phyloP scores from a whole-genome alignment of 257 asterid species.

The Eustoma russellianum region DNA sequence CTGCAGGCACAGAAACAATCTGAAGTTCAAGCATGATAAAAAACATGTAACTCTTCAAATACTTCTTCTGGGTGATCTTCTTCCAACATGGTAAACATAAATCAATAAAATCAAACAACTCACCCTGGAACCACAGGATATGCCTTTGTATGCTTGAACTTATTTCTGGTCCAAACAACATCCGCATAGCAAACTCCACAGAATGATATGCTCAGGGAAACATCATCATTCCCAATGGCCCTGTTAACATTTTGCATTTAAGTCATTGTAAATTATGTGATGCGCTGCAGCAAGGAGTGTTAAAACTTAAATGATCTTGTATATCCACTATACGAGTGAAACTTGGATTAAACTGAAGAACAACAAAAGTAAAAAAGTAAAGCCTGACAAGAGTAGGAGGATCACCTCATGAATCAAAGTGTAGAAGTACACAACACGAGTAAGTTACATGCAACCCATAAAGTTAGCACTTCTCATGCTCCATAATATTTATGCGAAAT shows the following conservation, averaged over 20 bases:
- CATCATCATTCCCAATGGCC: slow-evolving; percentile 61
- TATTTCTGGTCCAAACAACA: slow-evolving; percentile 66
- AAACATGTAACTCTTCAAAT: neutral
- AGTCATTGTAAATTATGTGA: neutral
- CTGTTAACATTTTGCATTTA: slow-evolving; percentile 22
- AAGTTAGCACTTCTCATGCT: neutral
- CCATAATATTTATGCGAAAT: neutral
- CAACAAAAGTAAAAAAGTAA: neutral
- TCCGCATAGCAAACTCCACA: slow-evolving; percentile 94
- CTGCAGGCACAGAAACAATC: slow-evolving; percentile 22
- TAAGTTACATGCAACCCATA: neutral
- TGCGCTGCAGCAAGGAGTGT: no score
- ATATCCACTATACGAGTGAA: no score
- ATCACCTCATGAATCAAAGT: no score
- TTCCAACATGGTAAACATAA: neutral
- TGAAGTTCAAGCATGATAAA: neutral
- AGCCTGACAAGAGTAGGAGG: neutral
- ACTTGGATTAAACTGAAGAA: neutral
- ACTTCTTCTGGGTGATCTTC: neutral
- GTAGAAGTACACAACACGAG: neutral
- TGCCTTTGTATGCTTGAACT: slow-evolving; percentile 36
- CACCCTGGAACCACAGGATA: slow-evolving; percentile 24
- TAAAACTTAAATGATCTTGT: no score
- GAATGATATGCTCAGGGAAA: slow-evolving; percentile 40
- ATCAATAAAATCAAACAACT: no score